Evolutionary conservation across 2,329 filamentous ascomycete species (phyloP).

Genomic region (Pestalotiopsis sp.): DNA sequence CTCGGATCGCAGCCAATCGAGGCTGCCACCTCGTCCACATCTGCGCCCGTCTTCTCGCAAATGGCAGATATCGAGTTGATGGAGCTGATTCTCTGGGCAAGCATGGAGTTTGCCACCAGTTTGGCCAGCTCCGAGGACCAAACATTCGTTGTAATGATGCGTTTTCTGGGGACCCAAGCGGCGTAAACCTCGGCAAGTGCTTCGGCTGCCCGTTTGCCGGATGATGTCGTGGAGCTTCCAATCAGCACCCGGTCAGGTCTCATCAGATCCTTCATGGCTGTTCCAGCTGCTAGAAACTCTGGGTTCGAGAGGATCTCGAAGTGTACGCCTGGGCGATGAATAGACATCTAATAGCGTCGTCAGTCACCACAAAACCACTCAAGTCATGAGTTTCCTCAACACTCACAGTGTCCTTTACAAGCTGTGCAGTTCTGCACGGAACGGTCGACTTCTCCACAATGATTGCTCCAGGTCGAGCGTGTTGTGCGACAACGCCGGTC

Average conservation of each 20-base stretch:
- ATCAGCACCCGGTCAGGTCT: conserved; percentile 76
- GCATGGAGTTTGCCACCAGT: conserved; percentile 77
- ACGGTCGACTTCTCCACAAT: conserved; percentile 85
- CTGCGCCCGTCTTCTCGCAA: conserved; percentile 75
- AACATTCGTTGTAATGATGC: conserved; percentile 72
- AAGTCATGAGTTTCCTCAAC: not conserved
- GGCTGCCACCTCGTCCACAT: conserved; percentile 72
- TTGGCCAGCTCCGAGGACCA: conserved; percentile 82
- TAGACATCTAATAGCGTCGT: conserved; percentile 47
- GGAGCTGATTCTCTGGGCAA: conserved; percentile 79
- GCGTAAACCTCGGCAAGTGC: conserved; percentile 69
- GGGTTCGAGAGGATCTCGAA: conserved; percentile 83
- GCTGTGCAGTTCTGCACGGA: conserved; percentile 73
- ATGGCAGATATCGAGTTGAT: conserved; percentile 83
- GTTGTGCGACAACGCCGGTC: conserved; percentile 66
- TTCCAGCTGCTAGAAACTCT: conserved; percentile 80
- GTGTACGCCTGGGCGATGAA: conserved; percentile 62
- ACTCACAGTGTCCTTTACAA: conserved; percentile 68
- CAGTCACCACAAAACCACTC: not conserved
- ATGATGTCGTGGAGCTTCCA: conserved; percentile 64
- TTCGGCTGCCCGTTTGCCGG: conserved; percentile 64
- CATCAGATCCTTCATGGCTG: conserved; percentile 72
- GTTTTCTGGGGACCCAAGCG: conserved; percentile 67
- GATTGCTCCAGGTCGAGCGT: conserved; percentile 68
- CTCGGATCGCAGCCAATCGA: conserved; percentile 71